These are phyloP conservation scores for Lentinus brumalis DNA, from an alignment of 768 basidiomycete genomes.

Conservation along the genomic window DNA sequence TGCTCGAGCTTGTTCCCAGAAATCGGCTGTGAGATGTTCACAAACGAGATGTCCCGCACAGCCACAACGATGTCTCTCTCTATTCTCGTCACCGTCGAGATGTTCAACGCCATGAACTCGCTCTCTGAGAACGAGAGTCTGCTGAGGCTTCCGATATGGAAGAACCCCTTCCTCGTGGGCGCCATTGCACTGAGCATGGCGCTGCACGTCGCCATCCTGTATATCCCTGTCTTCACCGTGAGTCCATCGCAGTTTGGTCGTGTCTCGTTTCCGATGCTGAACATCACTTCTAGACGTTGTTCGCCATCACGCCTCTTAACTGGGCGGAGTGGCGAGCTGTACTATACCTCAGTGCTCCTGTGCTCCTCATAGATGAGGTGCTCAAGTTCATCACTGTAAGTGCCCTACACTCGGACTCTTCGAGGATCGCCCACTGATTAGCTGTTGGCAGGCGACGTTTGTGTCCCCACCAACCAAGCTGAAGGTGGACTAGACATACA, in stretches of 20 bases:
- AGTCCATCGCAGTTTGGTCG: constrained; percentile 31
- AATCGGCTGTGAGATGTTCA: constrained; percentile 96
- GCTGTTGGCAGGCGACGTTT: constrained; percentile 47
- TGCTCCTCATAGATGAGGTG: constrained; percentile 86
- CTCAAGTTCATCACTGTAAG: constrained; percentile 83
- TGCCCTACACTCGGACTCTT: constrained; percentile 6
- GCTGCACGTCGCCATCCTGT: constrained; percentile 92
- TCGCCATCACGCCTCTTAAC: constrained; percentile 93
- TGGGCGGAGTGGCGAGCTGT: constrained; percentile 96
- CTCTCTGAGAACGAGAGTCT: constrained; percentile 96
- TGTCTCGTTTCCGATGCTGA: not conserved
- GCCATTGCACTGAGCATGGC: constrained; percentile 91
- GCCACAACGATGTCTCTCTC: constrained; percentile 97
- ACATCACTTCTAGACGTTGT: constrained; percentile 56
- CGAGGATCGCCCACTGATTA: not conserved
- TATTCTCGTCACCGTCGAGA: constrained; percentile 93
- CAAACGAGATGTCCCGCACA: constrained; percentile 77
- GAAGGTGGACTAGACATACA: constrained; percentile 22
- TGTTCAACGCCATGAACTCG: constrained; percentile 99
- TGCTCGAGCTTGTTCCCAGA: constrained; percentile 82
- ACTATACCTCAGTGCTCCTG: constrained; percentile 82
- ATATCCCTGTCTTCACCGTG: constrained; percentile 95
- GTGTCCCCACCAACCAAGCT: constrained; percentile 58
- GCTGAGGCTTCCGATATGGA: constrained; percentile 87
- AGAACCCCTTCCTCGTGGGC: constrained; percentile 88